These are phyloP conservation scores for Camellia oleifera DNA, from an alignment of 179 eudicot species.

Conservation along the genomic window DNA sequence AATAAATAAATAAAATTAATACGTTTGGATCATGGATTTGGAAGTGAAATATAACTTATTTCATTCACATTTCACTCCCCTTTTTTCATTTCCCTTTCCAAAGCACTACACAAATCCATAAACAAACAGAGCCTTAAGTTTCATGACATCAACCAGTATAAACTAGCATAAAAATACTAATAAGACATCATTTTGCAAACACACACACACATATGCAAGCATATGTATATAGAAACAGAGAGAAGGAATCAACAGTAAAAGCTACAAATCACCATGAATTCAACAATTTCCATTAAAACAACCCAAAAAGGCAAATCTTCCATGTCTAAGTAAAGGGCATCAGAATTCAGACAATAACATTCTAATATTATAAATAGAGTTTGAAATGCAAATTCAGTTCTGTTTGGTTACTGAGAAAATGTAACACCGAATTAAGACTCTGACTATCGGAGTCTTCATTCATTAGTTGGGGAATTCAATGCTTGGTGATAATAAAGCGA, in stretches of 20 bases:
- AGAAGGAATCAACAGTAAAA: background rate
- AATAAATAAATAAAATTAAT: too few relatives aligned
- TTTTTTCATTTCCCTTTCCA: too few relatives aligned
- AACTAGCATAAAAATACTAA: background rate
- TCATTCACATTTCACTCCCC: too few relatives aligned
- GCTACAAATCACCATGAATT: background rate
- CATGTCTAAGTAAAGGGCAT: background rate
- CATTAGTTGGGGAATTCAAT: background rate
- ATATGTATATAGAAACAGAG: background rate
- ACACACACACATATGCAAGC: background rate
- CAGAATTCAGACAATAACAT: background rate
- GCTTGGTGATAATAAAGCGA: background rate
- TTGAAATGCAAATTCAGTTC: background rate
- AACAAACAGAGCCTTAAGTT: too few relatives aligned
- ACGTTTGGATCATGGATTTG: too few relatives aligned
- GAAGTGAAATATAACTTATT: too few relatives aligned
- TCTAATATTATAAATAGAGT: background rate
- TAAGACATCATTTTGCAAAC: background rate
- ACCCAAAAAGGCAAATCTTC: background rate
- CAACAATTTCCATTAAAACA: background rate
- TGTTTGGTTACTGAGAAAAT: background rate
- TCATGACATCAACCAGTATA: background rate
- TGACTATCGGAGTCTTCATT: background rate
- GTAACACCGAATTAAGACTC: background rate
- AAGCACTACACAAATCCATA: too few relatives aligned